These are phyloP conservation scores for Penicillium antarcticum DNA, from an alignment of 495 filamentous ascomycete species.

Conservation along the genomic window DNA sequence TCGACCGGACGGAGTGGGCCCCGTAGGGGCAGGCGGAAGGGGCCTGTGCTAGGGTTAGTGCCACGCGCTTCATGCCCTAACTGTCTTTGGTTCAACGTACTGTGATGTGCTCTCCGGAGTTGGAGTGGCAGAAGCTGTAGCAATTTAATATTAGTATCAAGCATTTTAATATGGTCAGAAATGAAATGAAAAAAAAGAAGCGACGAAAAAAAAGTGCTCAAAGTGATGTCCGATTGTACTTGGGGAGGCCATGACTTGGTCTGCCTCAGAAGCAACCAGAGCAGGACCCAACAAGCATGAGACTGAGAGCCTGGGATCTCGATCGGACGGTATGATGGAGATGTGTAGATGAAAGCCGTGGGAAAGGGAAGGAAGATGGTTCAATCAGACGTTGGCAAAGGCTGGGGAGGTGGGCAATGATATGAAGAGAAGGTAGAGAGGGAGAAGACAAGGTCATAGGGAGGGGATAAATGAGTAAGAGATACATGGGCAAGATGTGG, in stretches of 20 bases:
- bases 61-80: slow-evolving; percentile 19
- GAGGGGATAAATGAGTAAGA: no score
- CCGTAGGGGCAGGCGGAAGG: slow-evolving; percentile 24
- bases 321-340: no score
- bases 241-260: background rate
- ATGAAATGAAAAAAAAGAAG: background rate
- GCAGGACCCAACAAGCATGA: background rate
- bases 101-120: background rate
- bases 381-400: no score
- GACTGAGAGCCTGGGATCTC: background rate
- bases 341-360: no score
- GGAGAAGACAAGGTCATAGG: no score
- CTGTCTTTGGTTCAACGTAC: slow-evolving; percentile 5
- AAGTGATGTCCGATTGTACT: no score
- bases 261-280: background rate
- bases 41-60: slow-evolving; percentile 24
- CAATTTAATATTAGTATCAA: no score
- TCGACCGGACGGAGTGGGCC: slow-evolving; percentile 14
- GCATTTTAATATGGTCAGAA: background rate
- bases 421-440: no score
- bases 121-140: background rate
- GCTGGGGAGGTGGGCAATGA: no score
- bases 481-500: no score
- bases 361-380: no score
- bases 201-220: background rate